Conservation (phyloP, 31 red algal genomes). For the Asparagopsis taxiformis region DNA sequence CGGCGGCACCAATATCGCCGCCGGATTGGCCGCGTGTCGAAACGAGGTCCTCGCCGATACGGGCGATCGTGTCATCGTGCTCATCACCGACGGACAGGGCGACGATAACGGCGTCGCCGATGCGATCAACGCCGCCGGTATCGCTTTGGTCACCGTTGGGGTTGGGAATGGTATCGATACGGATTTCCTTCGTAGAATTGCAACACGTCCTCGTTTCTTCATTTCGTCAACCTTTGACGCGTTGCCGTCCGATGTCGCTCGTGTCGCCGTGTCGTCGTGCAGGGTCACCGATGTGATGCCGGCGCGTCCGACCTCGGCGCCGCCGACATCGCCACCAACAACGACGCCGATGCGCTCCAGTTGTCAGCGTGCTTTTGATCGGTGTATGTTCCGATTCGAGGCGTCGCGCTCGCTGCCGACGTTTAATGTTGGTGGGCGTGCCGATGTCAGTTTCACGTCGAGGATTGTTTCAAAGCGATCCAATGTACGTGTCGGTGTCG, state of each 20-base stretch:
- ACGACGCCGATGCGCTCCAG: too few species aligned
- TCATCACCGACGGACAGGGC: slow-evolving; percentile 46
- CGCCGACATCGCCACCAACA: too few species aligned
- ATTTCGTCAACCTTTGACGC: slow-evolving; percentile 17
- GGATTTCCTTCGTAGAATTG: slow-evolving; percentile 22
- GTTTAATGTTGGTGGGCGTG: neutral
- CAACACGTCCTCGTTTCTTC: slow-evolving; percentile 23
- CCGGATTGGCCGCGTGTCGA: slow-evolving; percentile 13
- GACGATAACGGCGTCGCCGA: slow-evolving; percentile 11
- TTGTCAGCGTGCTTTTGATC: too few species aligned
- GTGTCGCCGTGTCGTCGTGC: too few species aligned
- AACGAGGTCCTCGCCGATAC: neutral
- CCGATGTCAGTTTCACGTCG: neutral
- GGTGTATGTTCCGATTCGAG: neutral
- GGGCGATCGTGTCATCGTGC: slow-evolving; percentile 23
- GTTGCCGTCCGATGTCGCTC: slow-evolving; percentile 23
- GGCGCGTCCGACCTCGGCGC: too few species aligned
- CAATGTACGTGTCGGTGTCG: neutral
- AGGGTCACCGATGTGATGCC: too few species aligned
- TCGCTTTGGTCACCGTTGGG: slow-evolving; percentile 29
- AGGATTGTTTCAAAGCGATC: neutral
- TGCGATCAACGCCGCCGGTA: slow-evolving; percentile 18
- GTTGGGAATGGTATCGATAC: slow-evolving; percentile 13
- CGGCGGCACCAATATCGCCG: slow-evolving; percentile 21
- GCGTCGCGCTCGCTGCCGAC: neutral